Conservation (phyloP, 768 basidiomycete genomes). For the Tylopilus vinaceipallidus region DNA sequence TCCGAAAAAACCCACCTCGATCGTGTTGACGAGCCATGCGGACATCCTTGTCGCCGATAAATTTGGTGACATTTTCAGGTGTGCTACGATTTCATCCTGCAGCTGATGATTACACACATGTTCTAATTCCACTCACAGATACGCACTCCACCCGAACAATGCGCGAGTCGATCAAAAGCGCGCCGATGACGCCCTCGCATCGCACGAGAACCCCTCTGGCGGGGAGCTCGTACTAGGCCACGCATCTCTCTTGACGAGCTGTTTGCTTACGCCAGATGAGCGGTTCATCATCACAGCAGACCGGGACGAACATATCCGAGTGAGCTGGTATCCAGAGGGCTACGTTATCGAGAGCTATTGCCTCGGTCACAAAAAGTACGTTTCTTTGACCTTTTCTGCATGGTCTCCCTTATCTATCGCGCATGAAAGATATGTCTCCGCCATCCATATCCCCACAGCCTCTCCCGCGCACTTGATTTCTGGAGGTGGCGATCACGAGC, state of each 20-base stretch:
- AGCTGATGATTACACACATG: too few relatives aligned
- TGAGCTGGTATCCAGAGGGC: slow-evolving; percentile 87
- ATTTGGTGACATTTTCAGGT: slow-evolving; percentile 93
- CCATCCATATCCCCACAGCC: slow-evolving; percentile 64
- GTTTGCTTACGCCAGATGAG: slow-evolving; percentile 65
- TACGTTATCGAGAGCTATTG: slow-evolving; percentile 85
- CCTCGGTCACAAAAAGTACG: slow-evolving; percentile 80
- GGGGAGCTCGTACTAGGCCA: slow-evolving; percentile 83
- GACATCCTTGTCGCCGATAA: slow-evolving; percentile 87
- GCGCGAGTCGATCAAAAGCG: slow-evolving; percentile 25
- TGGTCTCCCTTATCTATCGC: not conserved
- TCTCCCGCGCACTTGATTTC: slow-evolving; percentile 60
- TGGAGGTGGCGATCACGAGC: slow-evolving; percentile 79
- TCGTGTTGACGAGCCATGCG: slow-evolving; percentile 60
- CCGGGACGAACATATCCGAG: slow-evolving; percentile 91
- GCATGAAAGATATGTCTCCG: slow-evolving; percentile 70
- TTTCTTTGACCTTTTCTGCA: slow-evolving; percentile 1
- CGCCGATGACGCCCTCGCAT: slow-evolving; percentile 37
- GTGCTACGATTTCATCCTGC: slow-evolving; percentile 18
- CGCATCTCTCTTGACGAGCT: slow-evolving; percentile 77
- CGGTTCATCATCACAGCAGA: slow-evolving; percentile 85
- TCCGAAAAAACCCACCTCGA: slow-evolving; percentile 75
- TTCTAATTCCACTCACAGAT: slow-evolving; percentile 39
- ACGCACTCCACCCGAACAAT: slow-evolving; percentile 47
- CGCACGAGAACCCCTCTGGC: slow-evolving; percentile 68